Evolutionary conservation across 129 eudicot genomes (phyloP).

Genomic region (Artemisia annua): DNA sequence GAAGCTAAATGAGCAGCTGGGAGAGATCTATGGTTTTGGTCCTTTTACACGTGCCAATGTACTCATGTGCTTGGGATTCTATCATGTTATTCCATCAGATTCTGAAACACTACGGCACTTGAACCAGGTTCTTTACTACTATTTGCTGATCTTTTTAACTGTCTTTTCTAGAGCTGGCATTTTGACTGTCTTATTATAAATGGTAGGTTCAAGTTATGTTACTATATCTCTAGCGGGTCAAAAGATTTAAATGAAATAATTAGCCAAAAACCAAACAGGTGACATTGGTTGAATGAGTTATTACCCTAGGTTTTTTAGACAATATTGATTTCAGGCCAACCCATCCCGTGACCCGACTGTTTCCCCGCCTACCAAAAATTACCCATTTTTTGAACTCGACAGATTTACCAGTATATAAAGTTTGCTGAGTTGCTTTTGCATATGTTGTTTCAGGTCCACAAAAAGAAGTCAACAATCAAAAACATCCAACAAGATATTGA

Average conservation of each 20-base stretch:
- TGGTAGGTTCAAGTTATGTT: neutral
- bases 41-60: conserved; percentile 86
- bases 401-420: neutral
- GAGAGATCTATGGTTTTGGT: conserved; percentile 76
- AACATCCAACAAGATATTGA: conserved; percentile 56
- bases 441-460: conserved; percentile 60
- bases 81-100: conserved; percentile 84
- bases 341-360: neutral
- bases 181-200: no score
- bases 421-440: neutral
- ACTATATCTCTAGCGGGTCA: neutral
- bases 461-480: conserved; percentile 44
- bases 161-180: neutral
- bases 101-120: conserved; percentile 92
- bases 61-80: conserved; percentile 95
- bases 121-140: conserved; percentile 55
- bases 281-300: no score
- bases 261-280: conserved; percentile 11
- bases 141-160: neutral
- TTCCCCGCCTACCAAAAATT: no score
- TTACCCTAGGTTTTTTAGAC: no score
- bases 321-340: no score
- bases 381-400: no score
- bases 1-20: conserved; percentile 57
- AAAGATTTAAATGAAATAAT: neutral